Evolutionary conservation across 176 grass and related monocot genomes (phyloP).

Genomic region (Paspalum notatum): DNA sequence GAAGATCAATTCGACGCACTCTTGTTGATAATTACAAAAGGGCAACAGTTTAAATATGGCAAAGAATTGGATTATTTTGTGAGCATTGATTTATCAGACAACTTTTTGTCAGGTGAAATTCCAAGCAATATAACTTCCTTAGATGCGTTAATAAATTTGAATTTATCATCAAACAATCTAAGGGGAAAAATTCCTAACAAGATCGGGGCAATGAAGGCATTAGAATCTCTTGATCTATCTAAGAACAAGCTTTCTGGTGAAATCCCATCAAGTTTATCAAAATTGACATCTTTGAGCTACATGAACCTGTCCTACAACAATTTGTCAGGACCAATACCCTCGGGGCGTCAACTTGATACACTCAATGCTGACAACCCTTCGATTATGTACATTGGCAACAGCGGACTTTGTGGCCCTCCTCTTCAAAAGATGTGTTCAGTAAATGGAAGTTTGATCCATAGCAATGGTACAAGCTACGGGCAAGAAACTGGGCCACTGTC

Average conservation of each 20-base stretch:
- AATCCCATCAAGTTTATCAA: conserved; percentile 12
- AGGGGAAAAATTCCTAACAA: conserved; percentile 5
- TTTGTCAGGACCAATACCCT: conserved; percentile 35
- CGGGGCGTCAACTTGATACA: conserved; percentile 39
- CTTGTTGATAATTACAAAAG: conserved; percentile 31
- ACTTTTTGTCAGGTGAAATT: conserved; percentile 30
- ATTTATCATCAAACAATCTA: conserved; percentile 37
- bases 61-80: background rate
- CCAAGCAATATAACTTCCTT: conserved; percentile 24
- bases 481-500: too few species aligned
- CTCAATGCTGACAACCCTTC: conserved; percentile 5
- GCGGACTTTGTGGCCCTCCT: conserved; percentile 24
- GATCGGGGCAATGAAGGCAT: conserved; percentile 18
- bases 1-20: background rate
- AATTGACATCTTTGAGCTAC: conserved; percentile 21
- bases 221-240: conserved; percentile 48
- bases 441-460: background rate
- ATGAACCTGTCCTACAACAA: conserved; percentile 54
- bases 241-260: conserved; percentile 35
- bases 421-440: conserved; percentile 9
- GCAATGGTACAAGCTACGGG: background rate
- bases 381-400: conserved; percentile 37
- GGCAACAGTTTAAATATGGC: background rate
- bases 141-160: conserved; percentile 21
- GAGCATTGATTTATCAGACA: conserved; percentile 47